Evolutionary conservation across 2,329 filamentous ascomycete genomes (phyloP).

Genomic region (Botrytis pseudocinerea): DNA sequence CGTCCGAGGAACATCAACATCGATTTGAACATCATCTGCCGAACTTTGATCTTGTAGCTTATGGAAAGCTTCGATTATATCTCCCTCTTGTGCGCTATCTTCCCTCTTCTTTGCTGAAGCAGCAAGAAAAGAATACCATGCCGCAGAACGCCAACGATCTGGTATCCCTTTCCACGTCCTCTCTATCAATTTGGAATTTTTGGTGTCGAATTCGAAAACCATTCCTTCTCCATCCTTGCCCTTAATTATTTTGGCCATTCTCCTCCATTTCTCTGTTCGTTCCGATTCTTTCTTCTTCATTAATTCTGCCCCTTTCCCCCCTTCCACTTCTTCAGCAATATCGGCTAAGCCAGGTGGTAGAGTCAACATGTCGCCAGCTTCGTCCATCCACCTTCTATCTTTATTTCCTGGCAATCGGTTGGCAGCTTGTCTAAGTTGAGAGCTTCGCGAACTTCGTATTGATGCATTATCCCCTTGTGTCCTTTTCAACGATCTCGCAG

Average conservation of each 20-base stretch:
- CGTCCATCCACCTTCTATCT: conserved; percentile 61
- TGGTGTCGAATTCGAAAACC: conserved; percentile 76
- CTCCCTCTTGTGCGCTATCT: conserved; percentile 64
- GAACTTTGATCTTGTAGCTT: conserved; percentile 72
- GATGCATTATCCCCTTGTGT: conserved; percentile 46
- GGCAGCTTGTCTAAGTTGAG: conserved; percentile 54
- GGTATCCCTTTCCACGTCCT: conserved; percentile 98
- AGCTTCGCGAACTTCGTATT: conserved; percentile 52
- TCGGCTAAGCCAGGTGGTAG: conserved; percentile 58
- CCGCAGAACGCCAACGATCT: conserved; percentile 88
- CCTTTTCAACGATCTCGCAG: conserved; percentile 56
- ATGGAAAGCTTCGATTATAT: conserved; percentile 71
- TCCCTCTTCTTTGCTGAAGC: conserved; percentile 68
- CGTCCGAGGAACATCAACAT: conserved; percentile 92
- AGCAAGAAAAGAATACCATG: conserved; percentile 91
- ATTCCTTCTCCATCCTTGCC: conserved; percentile 57
- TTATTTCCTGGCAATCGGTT: conserved; percentile 62
- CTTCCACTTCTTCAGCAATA: conserved; percentile 56
- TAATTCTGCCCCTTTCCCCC: conserved; percentile 53
- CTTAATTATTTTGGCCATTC: conserved; percentile 61
- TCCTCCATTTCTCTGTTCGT: conserved; percentile 66
- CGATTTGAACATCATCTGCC: conserved; percentile 93
- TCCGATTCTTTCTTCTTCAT: conserved; percentile 63
- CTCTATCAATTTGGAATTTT: conserved; percentile 80
- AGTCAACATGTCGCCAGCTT: conserved; percentile 67